Evolutionary conservation across 441 rosid genomes (phyloP).

Genomic region (Croton laevigatus): DNA sequence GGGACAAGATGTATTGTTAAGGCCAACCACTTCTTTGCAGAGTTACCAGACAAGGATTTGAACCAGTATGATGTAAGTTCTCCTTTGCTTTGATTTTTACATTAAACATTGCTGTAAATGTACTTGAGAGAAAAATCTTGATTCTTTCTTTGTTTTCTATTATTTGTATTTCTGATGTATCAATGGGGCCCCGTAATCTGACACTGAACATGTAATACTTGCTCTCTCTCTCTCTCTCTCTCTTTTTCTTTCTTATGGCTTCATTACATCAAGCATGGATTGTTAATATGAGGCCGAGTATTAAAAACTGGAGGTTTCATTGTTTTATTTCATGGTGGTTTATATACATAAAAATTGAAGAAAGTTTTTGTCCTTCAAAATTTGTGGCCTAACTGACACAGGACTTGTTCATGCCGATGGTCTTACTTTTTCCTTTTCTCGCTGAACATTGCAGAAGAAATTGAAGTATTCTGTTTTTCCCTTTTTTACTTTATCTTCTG

Average conservation of each 20-base stretch:
- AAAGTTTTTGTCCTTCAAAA: slow-evolving; percentile 22
- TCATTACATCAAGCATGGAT: neutral
- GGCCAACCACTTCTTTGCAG: slow-evolving; percentile 96
- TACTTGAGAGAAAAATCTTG: slow-evolving; percentile 14
- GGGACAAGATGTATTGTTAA: slow-evolving; percentile 94
- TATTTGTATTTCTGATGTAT: neutral
- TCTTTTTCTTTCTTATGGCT: neutral
- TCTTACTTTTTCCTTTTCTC: slow-evolving; percentile 25
- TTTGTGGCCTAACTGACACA: slow-evolving; percentile 42
- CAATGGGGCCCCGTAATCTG: slow-evolving; percentile 21
- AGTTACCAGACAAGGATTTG: slow-evolving; percentile 85
- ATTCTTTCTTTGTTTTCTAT: neutral
- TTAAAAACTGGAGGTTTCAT: neutral
- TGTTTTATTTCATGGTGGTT: neutral
- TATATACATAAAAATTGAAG: neutral
- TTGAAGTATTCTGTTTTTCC: slow-evolving; percentile 31
- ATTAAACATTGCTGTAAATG: slow-evolving; percentile 16
- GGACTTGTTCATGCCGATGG: slow-evolving; percentile 25
- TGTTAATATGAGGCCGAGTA: slow-evolving; percentile 1
- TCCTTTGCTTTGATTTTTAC: slow-evolving; percentile 15
- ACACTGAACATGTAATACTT: slow-evolving; percentile 17
- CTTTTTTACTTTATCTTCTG: slow-evolving; percentile 19
- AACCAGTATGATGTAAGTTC: slow-evolving; percentile 88
- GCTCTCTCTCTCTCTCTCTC: slow-evolving; percentile 7
- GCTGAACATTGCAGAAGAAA: slow-evolving; percentile 37